phyloP scores from a whole-genome alignment of 169 alveolate species.

The Plasmodium sp. region DNA sequence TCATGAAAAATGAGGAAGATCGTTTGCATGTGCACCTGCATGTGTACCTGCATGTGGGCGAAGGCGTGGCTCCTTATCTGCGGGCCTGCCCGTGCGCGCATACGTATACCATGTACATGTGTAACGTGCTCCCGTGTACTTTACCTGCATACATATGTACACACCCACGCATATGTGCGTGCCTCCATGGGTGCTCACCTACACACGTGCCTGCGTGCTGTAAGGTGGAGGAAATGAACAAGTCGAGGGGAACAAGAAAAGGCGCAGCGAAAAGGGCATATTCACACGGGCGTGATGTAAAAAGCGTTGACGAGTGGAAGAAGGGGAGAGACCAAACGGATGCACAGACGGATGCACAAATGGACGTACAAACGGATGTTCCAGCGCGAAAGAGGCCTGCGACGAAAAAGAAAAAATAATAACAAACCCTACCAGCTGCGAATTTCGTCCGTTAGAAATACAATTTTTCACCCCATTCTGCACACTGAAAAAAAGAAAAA shows the following conservation, averaged over 20 bases:
- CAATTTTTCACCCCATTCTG: background rate
- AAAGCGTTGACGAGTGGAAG: background rate
- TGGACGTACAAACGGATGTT: too few relatives aligned
- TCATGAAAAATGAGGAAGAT: slow-evolving; percentile 8
- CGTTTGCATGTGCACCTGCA: background rate
- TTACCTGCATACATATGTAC: background rate
- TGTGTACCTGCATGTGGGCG: background rate
- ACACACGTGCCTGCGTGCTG: background rate
- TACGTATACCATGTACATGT: background rate
- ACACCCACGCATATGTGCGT: background rate
- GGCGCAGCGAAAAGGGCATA: background rate
- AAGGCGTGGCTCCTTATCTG: background rate
- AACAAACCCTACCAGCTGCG: background rate
- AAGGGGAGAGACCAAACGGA: background rate
- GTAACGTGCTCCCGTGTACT: background rate
- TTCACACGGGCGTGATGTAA: background rate
- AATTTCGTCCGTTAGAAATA: background rate
- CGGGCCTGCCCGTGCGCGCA: background rate
- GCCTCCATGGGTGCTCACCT: background rate
- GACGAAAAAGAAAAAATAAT: background rate
- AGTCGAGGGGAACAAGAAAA: background rate
- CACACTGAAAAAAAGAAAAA: background rate
- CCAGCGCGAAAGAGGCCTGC: background rate
- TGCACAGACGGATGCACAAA: background rate
- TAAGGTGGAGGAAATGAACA: background rate